These are phyloP conservation scores for Solanum neorickii DNA, from an alignment of 257 asterid genomes.

Conservation along the genomic window DNA sequence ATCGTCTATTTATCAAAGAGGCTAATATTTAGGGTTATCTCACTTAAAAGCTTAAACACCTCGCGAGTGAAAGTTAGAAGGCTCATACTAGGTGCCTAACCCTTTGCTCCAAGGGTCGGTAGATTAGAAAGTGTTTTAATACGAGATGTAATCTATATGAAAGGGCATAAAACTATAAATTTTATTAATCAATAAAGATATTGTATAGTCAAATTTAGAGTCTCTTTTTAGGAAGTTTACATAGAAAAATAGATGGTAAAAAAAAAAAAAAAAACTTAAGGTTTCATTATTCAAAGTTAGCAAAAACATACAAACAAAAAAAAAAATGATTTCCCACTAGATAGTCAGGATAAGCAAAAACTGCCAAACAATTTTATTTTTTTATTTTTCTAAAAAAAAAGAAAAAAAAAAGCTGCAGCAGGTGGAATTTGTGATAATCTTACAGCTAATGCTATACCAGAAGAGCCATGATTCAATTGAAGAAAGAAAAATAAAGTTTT, in stretches of 20 bases:
- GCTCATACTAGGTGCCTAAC: no score
- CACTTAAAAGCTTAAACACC: neutral
- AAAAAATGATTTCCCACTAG: constrained; percentile 22
- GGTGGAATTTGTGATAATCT: constrained; percentile 9
- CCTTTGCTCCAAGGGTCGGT: no score
- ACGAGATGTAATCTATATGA: neutral
- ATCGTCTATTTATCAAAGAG: neutral
- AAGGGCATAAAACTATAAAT: neutral
- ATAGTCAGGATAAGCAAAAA: constrained; percentile 20
- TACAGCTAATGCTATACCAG: constrained; percentile 38
- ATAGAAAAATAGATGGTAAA: neutral
- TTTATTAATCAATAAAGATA: neutral
- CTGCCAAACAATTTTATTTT: constrained; percentile 20
- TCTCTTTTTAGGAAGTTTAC: neutral
- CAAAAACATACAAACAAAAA: constrained; percentile 13
- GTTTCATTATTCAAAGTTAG: constrained; percentile 37
- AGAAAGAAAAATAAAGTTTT: constrained; percentile 15
- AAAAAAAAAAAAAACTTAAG: constrained; percentile 6
- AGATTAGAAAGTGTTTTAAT: no score
- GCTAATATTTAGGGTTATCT: neutral
- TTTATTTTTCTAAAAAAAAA: neutral
- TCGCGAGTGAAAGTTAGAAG: neutral
- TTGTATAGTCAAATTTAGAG: neutral
- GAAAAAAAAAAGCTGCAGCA: constrained; percentile 31
- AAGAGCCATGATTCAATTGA: constrained; percentile 30